A percentile compares a stretch with the other conserved stretches of the same genome.
phyloP scores from a whole-genome alignment of 2,329 filamentous ascomycete species.

The Colletotrichum caudatum region DNA sequence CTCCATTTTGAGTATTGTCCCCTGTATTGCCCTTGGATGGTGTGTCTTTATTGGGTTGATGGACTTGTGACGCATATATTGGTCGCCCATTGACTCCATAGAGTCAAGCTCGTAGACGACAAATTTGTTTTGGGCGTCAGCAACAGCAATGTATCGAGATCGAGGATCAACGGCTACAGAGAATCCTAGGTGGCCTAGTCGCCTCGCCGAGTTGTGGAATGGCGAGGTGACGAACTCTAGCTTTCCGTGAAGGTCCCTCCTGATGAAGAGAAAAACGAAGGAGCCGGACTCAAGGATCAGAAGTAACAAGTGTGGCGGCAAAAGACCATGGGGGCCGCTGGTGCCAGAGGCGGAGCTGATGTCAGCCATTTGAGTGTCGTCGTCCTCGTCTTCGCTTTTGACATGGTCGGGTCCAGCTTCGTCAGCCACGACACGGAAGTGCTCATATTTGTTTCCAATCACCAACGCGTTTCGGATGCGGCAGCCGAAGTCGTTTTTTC shows the following conservation, averaged over 20 bases:
- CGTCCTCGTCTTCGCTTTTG: constrained; percentile 57
- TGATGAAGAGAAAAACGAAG: constrained; percentile 81
- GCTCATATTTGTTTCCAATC: constrained; percentile 68
- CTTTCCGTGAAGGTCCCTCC: constrained; percentile 55
- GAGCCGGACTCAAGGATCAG: constrained; percentile 80
- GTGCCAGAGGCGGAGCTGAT: constrained; percentile 41
- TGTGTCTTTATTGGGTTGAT: constrained; percentile 69
- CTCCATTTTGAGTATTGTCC: constrained; percentile 86
- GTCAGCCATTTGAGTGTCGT: constrained; percentile 51
- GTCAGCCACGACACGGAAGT: constrained; percentile 50
- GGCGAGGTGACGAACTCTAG: constrained; percentile 72
- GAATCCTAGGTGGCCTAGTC: constrained; percentile 67
- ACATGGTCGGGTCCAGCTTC: constrained; percentile 43
- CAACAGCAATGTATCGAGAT: constrained; percentile 76
- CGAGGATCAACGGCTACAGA: constrained; percentile 83
- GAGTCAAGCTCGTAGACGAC: constrained; percentile 77
- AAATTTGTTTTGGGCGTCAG: constrained; percentile 77
- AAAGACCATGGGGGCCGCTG: constrained; percentile 32
- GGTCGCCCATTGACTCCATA: constrained; percentile 62
- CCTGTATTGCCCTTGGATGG: constrained; percentile 66
- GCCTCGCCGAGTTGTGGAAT: constrained; percentile 67
- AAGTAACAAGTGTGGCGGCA: constrained; percentile 85
- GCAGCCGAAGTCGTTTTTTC: constrained; percentile 81
- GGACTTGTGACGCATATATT: constrained; percentile 58
- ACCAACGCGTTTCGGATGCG: constrained; percentile 84